Evolutionary conservation across 2,329 filamentous ascomycete genomes (phyloP).

Genomic region (Polytolypa hystricis): DNA sequence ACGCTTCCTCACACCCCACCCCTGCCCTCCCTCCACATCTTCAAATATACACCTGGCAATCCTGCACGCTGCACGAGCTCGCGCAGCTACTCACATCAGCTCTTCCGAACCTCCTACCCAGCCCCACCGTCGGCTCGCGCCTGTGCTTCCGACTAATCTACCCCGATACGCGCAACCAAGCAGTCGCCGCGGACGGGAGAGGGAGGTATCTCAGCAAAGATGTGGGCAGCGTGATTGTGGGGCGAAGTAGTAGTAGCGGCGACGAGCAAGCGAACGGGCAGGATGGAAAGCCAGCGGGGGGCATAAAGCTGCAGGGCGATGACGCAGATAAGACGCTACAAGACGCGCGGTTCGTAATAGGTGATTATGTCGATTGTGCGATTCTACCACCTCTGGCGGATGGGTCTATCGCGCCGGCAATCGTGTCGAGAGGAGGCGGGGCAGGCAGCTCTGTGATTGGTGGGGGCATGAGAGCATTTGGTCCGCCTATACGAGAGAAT

Average conservation of each 20-base stretch:
- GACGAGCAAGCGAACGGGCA: slow-evolving; percentile 26
- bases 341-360: slow-evolving; percentile 73
- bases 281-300: slow-evolving; percentile 27
- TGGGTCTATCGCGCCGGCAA: slow-evolving; percentile 57
- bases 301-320: slow-evolving; percentile 38
- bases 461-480: slow-evolving; percentile 29
- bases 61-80: slow-evolving; percentile 70
- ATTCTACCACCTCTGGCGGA: slow-evolving; percentile 65
- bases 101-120: slow-evolving; percentile 58
- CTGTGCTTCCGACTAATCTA: slow-evolving; percentile 82
- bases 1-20: slow-evolving; percentile 26
- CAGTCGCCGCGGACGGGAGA: slow-evolving; percentile 30
- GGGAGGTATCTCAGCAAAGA: slow-evolving; percentile 67
- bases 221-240: slow-evolving; percentile 70
- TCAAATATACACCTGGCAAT: slow-evolving; percentile 76
- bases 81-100: slow-evolving; percentile 62
- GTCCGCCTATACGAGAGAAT: slow-evolving; percentile 29
- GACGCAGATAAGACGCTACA: slow-evolving; percentile 62
- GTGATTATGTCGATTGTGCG: slow-evolving; percentile 77
- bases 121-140: slow-evolving; percentile 66
- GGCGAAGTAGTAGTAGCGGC: slow-evolving; percentile 30
- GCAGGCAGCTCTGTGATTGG: slow-evolving; percentile 34
- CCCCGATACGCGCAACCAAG: slow-evolving; percentile 51
- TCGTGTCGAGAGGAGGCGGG: slow-evolving; percentile 40
- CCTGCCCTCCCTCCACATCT: slow-evolving; percentile 54